Base-by-base conservation (phyloP, 129 eudicot species). In the Erigeron canadensis region DNA sequence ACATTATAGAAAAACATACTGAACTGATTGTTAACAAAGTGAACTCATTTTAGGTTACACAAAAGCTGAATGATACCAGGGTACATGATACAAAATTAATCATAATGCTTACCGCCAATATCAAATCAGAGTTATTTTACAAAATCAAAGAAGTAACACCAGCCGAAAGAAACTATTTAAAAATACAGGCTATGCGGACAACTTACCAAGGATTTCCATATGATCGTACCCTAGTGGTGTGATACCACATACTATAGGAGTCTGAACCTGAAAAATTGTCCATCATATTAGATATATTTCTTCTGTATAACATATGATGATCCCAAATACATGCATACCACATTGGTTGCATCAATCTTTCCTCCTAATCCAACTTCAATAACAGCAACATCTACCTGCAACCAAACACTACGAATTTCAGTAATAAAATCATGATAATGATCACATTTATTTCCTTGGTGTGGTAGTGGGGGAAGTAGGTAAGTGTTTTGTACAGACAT, bases 281-380 rank as follows among this genome's bases (percentile, higher is more conserved):
- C 65, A 78, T 73, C 63, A 63, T 67, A 65, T 39, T 67, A 39
- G 55, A 63, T 60, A 69, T 0, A 16, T 34, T 34, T 17, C 9
- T 23, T 59, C 38, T 13, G 71, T 56, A 41, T 44, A 43, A 21
- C 22, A 61, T n/a, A 57, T 47, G 43, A 65, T 22, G 46, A 23
- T 17, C 11, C n/a, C 40, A 43, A 5, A 43, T 66, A 38, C 56
- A 15, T 48, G 56, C 89, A 70, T 82, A 93, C 98, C 96, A 93
- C 95, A 76, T 93, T 93, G 57, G 98, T 93, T 47, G 98, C 95
- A 78, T 93, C 98, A 85, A 65, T 89, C 69, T 67, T 87, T 77
- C 98, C 98, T 17, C 98, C 98, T 77, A 93, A 77, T 16, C 98
- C 98, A 76, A 89, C 98, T 81, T 93, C 98, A 86, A 93, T 70